Base-by-base conservation (phyloP, 352 stramenopile species). In the Aphanomyces invadans region DNA sequence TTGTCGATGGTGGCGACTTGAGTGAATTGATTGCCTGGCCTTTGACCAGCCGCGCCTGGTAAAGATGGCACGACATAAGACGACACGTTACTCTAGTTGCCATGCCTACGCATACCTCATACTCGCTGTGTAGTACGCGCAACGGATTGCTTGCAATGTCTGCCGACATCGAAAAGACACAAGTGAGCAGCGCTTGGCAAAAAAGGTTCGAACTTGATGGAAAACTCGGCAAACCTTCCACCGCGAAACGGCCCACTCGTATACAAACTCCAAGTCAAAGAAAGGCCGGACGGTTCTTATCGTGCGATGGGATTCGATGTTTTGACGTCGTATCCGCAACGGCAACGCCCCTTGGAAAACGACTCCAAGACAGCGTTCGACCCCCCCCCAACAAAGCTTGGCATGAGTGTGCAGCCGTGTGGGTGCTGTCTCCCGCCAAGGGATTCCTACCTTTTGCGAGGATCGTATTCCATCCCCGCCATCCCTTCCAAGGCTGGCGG, bases 121-220 rank as follows among this genome's bases (percentile, higher is more conserved):
- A 57, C 36, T 57, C 49, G 29, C 49, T 57, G 49, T 57, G 49
- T 15, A 57, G 49, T 57, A 57, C 49, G 21, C 49, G 49, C 49
- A 32, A 32, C 12, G 49, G 49, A 26, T 57, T 57, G 29, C 29
- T 32, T 52, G 44, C 44, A 21, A 7, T 25, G 44, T 25, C 1
- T 21, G n/a, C 26, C n/a, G 21, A 31, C 46, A 54, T 25, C 15
- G 49, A 28, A 32, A 57, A 57, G 29, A 33, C 19, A 32, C 23
- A 36, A 57, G 23, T 57, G 49, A 7, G 44, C 44, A 25, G 9
- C 15, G 36, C 15, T 7, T 42, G 15, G 36, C 36, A 7, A 42
- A 42, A 42, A 15, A 15, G 10, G 19, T 26, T n/a, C 19, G 10
- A 57, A 57, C 49, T 57, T 57, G 19, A 57, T 57, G 49, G 49